Conservation (phyloP, 2,329 filamentous ascomycete genomes). For the Raffaelea arxii region DNA sequence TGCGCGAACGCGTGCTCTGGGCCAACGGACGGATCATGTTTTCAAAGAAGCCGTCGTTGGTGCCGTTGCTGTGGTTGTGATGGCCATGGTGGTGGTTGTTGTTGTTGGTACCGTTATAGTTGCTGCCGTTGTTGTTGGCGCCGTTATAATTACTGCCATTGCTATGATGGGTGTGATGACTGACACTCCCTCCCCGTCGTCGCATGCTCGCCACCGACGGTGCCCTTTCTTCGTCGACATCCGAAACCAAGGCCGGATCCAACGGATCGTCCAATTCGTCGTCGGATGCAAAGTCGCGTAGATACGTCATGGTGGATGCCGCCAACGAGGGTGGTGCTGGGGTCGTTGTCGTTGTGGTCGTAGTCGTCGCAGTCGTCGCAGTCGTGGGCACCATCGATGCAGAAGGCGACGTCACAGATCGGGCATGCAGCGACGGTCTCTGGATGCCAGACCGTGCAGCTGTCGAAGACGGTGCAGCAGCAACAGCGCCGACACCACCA, state of each 20-base stretch:
- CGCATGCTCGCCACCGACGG: constrained; percentile 6
- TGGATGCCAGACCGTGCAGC: constrained; percentile 22
- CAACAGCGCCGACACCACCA: constrained; percentile 70
- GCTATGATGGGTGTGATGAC: neutral
- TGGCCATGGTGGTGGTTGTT: neutral
- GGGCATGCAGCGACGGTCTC: constrained; percentile 66
- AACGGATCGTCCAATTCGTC: constrained; percentile 56
- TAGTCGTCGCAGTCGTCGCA: constrained; percentile 7
- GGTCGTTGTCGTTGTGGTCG: constrained; percentile 44
- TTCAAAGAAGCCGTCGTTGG: constrained; percentile 40
- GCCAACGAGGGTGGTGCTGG: too few species aligned
- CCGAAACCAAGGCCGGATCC: constrained; percentile 58
- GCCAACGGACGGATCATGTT: constrained; percentile 51
- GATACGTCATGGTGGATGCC: constrained; percentile 43
- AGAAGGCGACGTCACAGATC: constrained; percentile 80
- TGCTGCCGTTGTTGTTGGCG: neutral
- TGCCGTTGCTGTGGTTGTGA: neutral
- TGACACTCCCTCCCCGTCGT: neutral
- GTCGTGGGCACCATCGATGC: constrained; percentile 44
- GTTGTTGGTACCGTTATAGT: neutral
- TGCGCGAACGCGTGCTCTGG: constrained; percentile 46
- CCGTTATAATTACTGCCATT: neutral
- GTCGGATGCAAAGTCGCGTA: constrained; percentile 58
- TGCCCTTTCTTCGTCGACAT: constrained; percentile 55
- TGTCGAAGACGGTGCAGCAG: constrained; percentile 29